Evolutionary conservation across 2,329 filamentous ascomycete species (phyloP), one percentile per base, ranked within the genome.

Genomic region (Penicillium digitatum): DNA sequence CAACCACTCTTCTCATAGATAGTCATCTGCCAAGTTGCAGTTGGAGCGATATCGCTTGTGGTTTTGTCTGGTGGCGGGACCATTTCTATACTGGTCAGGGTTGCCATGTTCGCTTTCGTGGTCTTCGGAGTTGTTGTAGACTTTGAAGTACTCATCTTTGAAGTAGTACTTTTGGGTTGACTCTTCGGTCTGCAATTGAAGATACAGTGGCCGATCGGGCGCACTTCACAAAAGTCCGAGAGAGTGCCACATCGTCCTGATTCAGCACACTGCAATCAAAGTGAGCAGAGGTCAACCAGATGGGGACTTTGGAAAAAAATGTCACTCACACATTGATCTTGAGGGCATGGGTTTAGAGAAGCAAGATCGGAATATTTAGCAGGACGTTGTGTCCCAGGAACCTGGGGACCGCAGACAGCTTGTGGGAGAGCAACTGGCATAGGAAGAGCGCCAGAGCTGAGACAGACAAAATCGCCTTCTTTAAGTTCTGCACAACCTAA

Each of bases 341-440:
- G 24, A 16, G 46, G 26, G 39, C 62, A 64, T 6, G 57, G 56
- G n/a, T 62, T 64, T 22, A 64, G 43, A 1, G 46, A 52, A 20
- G 38, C 47, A 3, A 64, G 14, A 18, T 69, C 62, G 0, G 61
- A 70, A n/a, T 69, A 72, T 12, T 67, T 61, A 0, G 62, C 16
- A 0, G 76, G 73, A 11, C 61, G 44, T 10, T 60, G 46, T 0
- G 77, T 78, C 0, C 76, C 75, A 5, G 72, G 70, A 0, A 74
- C 69, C 42, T 74, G 69, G 1, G 80, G 80, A 0, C 81, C 80
- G 61, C 80, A 81, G 0, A 72, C 57, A 12, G 74, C 74, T 44
- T 74, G 71, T 1, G 63, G 27, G 2, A 76, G 58, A 1, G 66
- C 54, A 1, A 72, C 65, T 1, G 78, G 78, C 64, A 79, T 71